Conservation (phyloP, 2,329 filamentous ascomycete genomes). For the Truncatella angustata region DNA sequence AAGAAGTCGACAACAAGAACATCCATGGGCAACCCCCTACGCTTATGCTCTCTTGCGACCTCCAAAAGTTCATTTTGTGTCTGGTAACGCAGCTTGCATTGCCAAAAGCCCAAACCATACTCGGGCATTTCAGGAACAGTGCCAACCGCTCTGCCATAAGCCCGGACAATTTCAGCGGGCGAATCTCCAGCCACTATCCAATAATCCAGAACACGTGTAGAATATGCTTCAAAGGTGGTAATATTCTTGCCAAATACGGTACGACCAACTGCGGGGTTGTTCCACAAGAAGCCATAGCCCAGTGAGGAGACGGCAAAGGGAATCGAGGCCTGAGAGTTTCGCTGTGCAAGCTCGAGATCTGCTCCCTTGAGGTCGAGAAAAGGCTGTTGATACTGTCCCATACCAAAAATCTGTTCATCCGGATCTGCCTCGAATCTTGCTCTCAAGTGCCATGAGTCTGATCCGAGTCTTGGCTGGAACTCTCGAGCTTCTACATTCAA, state of each 20-base stretch:
- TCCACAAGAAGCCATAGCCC: slow-evolving; percentile 66
- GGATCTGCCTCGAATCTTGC: slow-evolving; percentile 44
- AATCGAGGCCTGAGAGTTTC: slow-evolving; percentile 65
- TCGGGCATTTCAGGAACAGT: slow-evolving; percentile 66
- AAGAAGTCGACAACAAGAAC: slow-evolving; percentile 69
- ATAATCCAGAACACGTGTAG: slow-evolving; percentile 58
- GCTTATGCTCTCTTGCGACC: slow-evolving; percentile 59
- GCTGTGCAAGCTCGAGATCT: slow-evolving; percentile 63
- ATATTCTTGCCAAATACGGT: slow-evolving; percentile 60
- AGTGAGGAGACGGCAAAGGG: slow-evolving; percentile 59
- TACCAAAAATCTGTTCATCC: slow-evolving; percentile 63
- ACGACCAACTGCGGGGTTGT: slow-evolving; percentile 61
- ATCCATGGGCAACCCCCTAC: slow-evolving; percentile 55
- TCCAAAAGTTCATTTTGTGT: slow-evolving; percentile 62
- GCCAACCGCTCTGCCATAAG: slow-evolving; percentile 56
- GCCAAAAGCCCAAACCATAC: slow-evolving; percentile 67
- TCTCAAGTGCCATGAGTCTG: slow-evolving; percentile 54
- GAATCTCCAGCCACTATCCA: slow-evolving; percentile 60
- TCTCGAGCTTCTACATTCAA: slow-evolving; percentile 57
- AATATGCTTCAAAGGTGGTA: slow-evolving; percentile 60
- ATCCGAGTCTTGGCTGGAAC: slow-evolving; percentile 50
- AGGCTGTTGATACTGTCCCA: slow-evolving; percentile 68
- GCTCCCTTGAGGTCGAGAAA: slow-evolving; percentile 61
- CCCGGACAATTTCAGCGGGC: slow-evolving; percentile 53
- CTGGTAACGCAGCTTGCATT: slow-evolving; percentile 65